Evolutionary conservation across 2,329 filamentous ascomycete species (phyloP), one percentile per base, ranked within the genome.

Genomic region (Nemania serpens): DNA sequence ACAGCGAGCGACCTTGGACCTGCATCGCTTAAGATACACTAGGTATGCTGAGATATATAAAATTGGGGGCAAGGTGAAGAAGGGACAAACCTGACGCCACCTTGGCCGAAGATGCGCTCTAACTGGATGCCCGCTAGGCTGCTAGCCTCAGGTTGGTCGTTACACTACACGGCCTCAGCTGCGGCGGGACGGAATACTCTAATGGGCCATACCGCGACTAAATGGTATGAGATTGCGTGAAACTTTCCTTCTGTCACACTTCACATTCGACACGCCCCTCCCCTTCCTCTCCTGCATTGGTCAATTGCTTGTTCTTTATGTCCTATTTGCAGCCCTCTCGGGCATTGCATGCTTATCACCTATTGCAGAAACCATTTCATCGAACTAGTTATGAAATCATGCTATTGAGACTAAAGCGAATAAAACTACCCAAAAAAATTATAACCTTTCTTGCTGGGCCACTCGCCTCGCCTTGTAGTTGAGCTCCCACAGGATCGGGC

Each of bases 171-270:
- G 25, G 36, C 50, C 34, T 64, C 43, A 62, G 62, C 47, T 53
- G 59, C 59, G 48, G 61, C 48, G 48, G 33, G 45, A 57, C 62
- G 62, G 62, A 55, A 62, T 64, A 59, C 62, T 55, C 36, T 43
- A 62, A 62, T 33, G 53, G 55, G 59, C 25, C 48, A 64, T 52
- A 55, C 62, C 55, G 55, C 51, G 29, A 18, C 43, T 17, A 29
- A 29, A 29, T 4, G 13, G 48, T 41, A 33, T 20, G 39, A 62
- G 18, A 55, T 42, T 58, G 50, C 46, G 45, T 62, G 55, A 55
- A 58, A 62, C 49, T 41, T 50, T 43, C 22, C 45, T 53, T 36
- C 33, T 33, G 53, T 52, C 43, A 51, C 48, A 34, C 34, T 20
- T 42, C 33, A 22, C 47, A 47, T 45, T 34, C 54, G 42, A 47